Percentiles rank a stretch among this genome's conserved stretches.
phyloP scores from a whole-genome alignment of 2,329 filamentous ascomycete species.

The Hypoxylon sp. region DNA sequence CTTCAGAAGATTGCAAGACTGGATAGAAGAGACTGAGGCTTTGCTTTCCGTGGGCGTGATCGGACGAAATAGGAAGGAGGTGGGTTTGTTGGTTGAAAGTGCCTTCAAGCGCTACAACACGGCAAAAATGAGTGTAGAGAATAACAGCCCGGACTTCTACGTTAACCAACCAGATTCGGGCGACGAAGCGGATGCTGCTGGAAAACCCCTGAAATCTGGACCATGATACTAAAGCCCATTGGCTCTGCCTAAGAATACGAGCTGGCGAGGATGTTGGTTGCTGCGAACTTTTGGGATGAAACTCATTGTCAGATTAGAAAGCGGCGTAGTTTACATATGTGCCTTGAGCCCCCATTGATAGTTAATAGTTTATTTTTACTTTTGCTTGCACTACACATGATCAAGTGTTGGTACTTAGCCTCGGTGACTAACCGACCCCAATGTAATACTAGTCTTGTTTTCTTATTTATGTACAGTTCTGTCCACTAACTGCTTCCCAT shows the following conservation, averaged over 20 bases:
- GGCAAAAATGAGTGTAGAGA: conserved; percentile 59
- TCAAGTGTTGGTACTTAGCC: background rate
- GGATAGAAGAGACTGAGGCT: conserved; percentile 68
- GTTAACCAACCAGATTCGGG: conserved; percentile 48
- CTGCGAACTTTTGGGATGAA: background rate
- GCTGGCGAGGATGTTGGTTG: background rate
- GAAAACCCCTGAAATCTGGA: conserved; percentile 26
- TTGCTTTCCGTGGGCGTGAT: conserved; percentile 60
- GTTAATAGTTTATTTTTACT: background rate
- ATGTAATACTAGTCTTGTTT: background rate
- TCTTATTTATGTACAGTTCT: background rate
- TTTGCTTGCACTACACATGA: background rate
- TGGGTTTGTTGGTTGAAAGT: conserved; percentile 60
- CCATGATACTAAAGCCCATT: background rate
- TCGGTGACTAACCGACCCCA: background rate
- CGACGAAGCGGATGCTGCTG: conserved; percentile 30
- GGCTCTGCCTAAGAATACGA: background rate
- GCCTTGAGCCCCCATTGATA: background rate
- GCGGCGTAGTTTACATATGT: conserved; percentile 1
- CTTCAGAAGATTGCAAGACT: conserved; percentile 65
- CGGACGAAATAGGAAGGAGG: conserved; percentile 60
- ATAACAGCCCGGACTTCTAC: conserved; percentile 59
- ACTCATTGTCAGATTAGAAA: conserved; percentile 11
- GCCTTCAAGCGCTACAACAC: conserved; percentile 62
- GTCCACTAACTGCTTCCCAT: background rate